phyloP scores from a whole-genome alignment of 345 rosid species.

The Noccaea bulbosa region DNA sequence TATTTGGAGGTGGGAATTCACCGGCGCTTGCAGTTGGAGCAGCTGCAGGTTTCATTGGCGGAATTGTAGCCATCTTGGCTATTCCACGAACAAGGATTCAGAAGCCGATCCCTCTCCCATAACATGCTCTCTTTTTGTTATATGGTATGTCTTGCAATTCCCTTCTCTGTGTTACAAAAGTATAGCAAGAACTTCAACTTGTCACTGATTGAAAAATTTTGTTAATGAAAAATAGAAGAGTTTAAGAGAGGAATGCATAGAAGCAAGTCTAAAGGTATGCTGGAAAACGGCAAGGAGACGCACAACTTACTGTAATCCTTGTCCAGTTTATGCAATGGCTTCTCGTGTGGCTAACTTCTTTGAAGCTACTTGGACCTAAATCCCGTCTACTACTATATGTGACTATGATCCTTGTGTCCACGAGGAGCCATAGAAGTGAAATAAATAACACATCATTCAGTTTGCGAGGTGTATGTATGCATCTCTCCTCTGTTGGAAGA shows the following conservation, averaged over 20 bases:
- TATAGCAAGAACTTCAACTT: slow-evolving; percentile 12
- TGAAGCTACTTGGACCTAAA: slow-evolving; percentile 31
- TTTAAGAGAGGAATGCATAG: slow-evolving; percentile 6
- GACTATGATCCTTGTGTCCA: slow-evolving; percentile 32
- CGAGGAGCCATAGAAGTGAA: slow-evolving; percentile 29
- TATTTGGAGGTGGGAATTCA: slow-evolving; percentile 80
- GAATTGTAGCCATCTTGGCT: slow-evolving; percentile 80
- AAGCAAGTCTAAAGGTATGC: slow-evolving; percentile 21
- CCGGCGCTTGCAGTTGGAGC: slow-evolving; percentile 80
- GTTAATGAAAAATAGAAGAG: slow-evolving; percentile 27
- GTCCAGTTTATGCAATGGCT: slow-evolving; percentile 29
- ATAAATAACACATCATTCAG: slow-evolving; percentile 26
- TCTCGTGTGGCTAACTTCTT: slow-evolving; percentile 37
- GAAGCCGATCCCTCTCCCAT: slow-evolving; percentile 59
- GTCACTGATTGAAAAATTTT: not conserved
- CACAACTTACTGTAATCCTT: slow-evolving; percentile 29
- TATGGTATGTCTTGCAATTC: slow-evolving; percentile 16
- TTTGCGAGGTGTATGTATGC: slow-evolving; percentile 31
- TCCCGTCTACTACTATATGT: slow-evolving; percentile 15
- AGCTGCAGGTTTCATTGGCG: slow-evolving; percentile 64
- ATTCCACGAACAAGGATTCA: slow-evolving; percentile 73
- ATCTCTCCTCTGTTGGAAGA: slow-evolving; percentile 24
- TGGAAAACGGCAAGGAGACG: slow-evolving; percentile 38
- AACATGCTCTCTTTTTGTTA: slow-evolving; percentile 49
- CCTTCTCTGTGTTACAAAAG: not conserved